Evolutionary conservation across 305 asterid species (phyloP).

Genomic region (Stenogyne calaminthoides): DNA sequence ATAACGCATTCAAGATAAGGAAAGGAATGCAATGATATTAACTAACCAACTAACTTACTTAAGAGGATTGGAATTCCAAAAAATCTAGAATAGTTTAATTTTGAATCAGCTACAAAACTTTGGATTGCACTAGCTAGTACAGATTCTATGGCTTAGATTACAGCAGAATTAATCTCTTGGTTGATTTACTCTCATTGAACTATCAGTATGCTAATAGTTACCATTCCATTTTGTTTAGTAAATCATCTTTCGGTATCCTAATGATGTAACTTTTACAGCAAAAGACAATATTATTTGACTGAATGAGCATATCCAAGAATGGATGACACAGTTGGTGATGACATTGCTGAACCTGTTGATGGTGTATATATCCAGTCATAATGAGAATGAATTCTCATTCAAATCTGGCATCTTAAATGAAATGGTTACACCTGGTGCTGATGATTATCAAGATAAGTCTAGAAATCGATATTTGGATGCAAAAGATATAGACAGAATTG

Average conservation of each 20-base stretch:
- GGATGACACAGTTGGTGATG: constrained; percentile 72
- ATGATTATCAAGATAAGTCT: constrained; percentile 46
- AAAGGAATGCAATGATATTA: background rate
- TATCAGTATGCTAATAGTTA: constrained; percentile 7
- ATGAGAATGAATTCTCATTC: constrained; percentile 52
- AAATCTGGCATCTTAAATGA: constrained; percentile 68
- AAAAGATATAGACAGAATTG: constrained; percentile 65
- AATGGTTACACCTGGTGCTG: constrained; percentile 63
- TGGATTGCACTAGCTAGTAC: constrained; percentile 7
- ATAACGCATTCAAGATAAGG: background rate
- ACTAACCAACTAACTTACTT: background rate
- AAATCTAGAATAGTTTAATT: background rate
- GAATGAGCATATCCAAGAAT: constrained; percentile 44
- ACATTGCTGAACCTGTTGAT: constrained; percentile 53
- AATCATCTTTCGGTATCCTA: background rate
- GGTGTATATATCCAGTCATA: constrained; percentile 44
- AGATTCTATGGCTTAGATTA: constrained; percentile 14
- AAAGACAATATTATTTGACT: constrained; percentile 28
- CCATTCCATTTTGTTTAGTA: background rate
- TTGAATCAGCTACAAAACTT: background rate
- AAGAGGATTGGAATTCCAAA: background rate
- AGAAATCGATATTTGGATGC: constrained; percentile 47
- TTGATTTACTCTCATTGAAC: constrained; percentile 6
- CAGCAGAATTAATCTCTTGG: background rate
- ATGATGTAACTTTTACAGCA: constrained; percentile 34